These are phyloP conservation scores for Stramenopiles sp. DNA, from an alignment of 352 stramenopile genomes.

Conservation along the genomic window DNA sequence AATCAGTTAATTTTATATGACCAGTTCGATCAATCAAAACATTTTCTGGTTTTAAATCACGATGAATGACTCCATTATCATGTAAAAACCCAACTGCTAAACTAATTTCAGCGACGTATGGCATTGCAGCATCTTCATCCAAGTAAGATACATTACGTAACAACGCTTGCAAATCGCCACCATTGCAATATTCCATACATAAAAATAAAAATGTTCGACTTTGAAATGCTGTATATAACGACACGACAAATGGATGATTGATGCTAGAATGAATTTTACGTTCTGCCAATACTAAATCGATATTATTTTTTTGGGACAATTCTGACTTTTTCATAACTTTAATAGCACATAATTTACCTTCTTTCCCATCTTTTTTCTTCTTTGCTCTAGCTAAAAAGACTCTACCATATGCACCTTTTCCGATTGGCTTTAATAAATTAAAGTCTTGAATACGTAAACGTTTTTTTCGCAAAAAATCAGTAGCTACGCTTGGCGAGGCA, in stretches of 20 bases:
- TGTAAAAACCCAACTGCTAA: slow-evolving; percentile 59
- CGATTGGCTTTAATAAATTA: slow-evolving; percentile 62
- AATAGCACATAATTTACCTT: slow-evolving; percentile 61
- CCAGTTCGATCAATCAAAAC: slow-evolving; percentile 58
- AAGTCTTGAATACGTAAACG: slow-evolving; percentile 32
- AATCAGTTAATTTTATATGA: slow-evolving; percentile 64
- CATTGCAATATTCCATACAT: slow-evolving; percentile 66
- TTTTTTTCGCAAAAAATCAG: background rate
- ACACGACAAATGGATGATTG: slow-evolving; percentile 65
- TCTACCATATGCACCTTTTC: slow-evolving; percentile 59
- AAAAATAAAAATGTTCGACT: slow-evolving; percentile 56
- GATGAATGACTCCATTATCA: slow-evolving; percentile 52
- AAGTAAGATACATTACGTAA: slow-evolving; percentile 20
- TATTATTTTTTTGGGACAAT: slow-evolving; percentile 59
- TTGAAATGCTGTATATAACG: slow-evolving; percentile 69
- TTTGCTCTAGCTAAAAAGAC: slow-evolving; percentile 61
- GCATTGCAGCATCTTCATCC: slow-evolving; percentile 36
- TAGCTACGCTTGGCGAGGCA: background rate
- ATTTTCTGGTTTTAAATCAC: slow-evolving; percentile 66
- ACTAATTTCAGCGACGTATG: slow-evolving; percentile 61
- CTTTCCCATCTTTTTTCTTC: slow-evolving; percentile 23
- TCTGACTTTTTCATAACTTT: slow-evolving; percentile 68
- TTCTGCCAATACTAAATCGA: slow-evolving; percentile 58
- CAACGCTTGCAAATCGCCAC: slow-evolving; percentile 65
- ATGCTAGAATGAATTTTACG: slow-evolving; percentile 57